A percentile compares a stretch with the other conserved stretches of the same genome.
These are phyloP conservation scores for Endocalyx cinctus DNA, from an alignment of 2,329 filamentous ascomycete genomes.

Conservation along the genomic window DNA sequence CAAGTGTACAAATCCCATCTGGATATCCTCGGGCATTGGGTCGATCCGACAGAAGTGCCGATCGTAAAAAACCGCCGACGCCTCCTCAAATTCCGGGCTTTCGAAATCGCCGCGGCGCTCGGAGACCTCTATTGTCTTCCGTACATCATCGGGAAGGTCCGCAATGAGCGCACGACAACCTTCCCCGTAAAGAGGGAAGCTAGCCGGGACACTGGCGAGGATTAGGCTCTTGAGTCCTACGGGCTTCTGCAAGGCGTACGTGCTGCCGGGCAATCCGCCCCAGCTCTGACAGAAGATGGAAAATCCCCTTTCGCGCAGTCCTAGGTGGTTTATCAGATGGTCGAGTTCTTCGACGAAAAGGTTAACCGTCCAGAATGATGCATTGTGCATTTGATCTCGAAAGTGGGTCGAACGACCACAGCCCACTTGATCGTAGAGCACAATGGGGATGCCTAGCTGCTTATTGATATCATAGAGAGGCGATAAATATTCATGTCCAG, in stretches of 20 bases:
- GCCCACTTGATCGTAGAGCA: slow-evolving; percentile 2
- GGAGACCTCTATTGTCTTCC: slow-evolving; percentile 1
- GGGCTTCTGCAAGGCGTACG: background rate
- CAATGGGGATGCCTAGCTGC: background rate
- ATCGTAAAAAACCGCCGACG: background rate
- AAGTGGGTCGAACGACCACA: slow-evolving; percentile 2
- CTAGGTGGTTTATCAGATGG: background rate
- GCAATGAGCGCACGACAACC: background rate
- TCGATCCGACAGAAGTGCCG: background rate
- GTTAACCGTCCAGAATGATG: slow-evolving; percentile 2
- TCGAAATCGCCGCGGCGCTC: slow-evolving; percentile 1
- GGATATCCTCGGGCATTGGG: background rate
- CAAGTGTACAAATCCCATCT: background rate
- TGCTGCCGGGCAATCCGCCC: slow-evolving; percentile 1
- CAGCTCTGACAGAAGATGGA: slow-evolving; percentile 1
- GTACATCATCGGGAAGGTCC: background rate
- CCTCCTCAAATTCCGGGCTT: slow-evolving; percentile 1
- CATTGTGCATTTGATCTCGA: background rate
- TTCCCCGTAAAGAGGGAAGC: background rate
- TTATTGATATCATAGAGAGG: background rate
- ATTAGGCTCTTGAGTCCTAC: background rate
- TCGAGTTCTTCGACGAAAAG: slow-evolving; percentile 3
- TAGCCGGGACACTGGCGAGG: background rate
- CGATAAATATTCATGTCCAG: slow-evolving; percentile 1
- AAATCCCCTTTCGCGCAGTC: background rate